These are phyloP conservation scores for Stromatinia cepivora DNA, from an alignment of 2,329 filamentous ascomycete species.

Conservation along the genomic window DNA sequence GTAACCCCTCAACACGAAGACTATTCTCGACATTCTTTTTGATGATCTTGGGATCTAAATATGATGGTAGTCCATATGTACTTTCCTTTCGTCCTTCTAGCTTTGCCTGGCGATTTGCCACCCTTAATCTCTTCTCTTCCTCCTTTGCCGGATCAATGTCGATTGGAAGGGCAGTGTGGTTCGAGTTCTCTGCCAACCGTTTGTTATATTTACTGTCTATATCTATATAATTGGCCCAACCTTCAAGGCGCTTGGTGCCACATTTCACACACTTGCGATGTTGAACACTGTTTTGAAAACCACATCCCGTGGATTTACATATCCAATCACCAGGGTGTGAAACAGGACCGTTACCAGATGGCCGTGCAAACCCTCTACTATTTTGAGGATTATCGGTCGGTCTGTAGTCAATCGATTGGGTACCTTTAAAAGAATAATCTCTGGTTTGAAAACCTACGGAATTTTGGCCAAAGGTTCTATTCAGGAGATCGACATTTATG, in stretches of 20 bases:
- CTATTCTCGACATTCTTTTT: slow-evolving; percentile 12
- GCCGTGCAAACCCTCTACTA: background rate
- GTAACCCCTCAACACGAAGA: background rate
- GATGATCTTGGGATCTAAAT: background rate
- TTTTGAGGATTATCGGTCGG: background rate
- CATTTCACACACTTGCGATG: background rate
- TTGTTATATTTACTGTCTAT: background rate
- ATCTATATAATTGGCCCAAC: slow-evolving; percentile 6
- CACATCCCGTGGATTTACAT: background rate
- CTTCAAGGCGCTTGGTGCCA: background rate
- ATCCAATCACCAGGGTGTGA: background rate
- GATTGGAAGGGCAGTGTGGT: background rate
- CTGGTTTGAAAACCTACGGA: background rate
- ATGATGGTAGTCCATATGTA: slow-evolving; percentile 14
- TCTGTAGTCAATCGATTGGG: background rate
- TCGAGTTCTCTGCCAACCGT: background rate
- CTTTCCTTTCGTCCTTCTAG: background rate
- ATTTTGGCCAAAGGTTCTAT: background rate
- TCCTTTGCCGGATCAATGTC: slow-evolving; percentile 7
- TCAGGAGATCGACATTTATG: background rate
- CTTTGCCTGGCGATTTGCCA: background rate
- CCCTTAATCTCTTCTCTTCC: background rate
- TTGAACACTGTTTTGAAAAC: background rate
- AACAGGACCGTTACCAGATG: background rate
- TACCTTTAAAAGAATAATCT: background rate